These are phyloP conservation scores for Tremellales sp. DNA, from an alignment of 1,284 basidiomycete species.

Conservation along the genomic window DNA sequence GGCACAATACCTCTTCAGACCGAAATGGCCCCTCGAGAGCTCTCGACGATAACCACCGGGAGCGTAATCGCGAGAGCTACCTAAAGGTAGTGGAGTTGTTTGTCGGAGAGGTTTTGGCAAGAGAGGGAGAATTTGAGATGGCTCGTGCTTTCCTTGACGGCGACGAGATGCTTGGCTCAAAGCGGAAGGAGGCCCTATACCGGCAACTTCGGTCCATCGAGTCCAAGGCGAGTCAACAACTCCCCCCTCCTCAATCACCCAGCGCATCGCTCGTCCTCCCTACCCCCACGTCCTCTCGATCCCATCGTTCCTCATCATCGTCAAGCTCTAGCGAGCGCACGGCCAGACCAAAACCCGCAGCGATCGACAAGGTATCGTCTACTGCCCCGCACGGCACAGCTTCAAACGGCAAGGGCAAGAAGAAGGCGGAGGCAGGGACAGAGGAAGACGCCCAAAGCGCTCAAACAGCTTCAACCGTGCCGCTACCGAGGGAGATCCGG, in stretches of 20 bases:
- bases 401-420: constrained; percentile 1
- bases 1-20: constrained; percentile 2
- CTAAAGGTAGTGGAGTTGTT: constrained; percentile 44
- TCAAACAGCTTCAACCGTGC: not conserved
- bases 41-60: constrained; percentile 21
- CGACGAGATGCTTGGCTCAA: constrained; percentile 37
- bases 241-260: constrained; percentile 22
- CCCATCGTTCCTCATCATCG: constrained; percentile 1
- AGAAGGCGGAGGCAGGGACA: not conserved
- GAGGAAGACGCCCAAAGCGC: constrained; percentile 1
- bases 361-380: not conserved
- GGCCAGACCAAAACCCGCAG: constrained; percentile 15
- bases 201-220: constrained; percentile 33
- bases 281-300: not conserved
- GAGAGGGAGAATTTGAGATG: constrained; percentile 47
- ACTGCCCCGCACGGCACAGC: not conserved
- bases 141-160: constrained; percentile 41
- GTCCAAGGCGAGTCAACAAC: constrained; percentile 13
- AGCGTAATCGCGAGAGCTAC: constrained; percentile 40
- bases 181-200: constrained; percentile 43
- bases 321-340: constrained; percentile 30
- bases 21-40: constrained; percentile 3
- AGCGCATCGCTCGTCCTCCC: constrained; percentile 21
- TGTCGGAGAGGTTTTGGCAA: constrained; percentile 39
- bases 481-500: not conserved